phyloP scores from a whole-genome alignment of 2,329 filamentous ascomycete species.

The Amylocarpus encephaloides region DNA sequence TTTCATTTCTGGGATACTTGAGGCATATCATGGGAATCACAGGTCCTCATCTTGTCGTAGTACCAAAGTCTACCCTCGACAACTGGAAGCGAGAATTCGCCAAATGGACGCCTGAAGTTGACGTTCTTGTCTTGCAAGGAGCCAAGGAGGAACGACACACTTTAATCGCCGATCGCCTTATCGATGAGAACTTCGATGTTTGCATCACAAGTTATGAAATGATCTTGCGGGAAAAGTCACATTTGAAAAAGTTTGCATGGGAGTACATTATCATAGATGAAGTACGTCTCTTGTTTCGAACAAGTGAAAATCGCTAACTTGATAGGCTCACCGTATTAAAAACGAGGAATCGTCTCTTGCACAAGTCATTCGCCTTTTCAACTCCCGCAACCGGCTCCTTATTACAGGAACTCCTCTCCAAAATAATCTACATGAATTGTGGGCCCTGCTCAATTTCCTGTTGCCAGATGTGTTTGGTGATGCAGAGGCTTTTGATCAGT shows the following conservation, averaged over 20 bases:
- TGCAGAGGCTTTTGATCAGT: constrained; percentile 92
- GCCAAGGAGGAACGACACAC: constrained; percentile 87
- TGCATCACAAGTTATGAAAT: constrained; percentile 99
- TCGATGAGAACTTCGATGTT: constrained; percentile 93
- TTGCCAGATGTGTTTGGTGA: constrained; percentile 98
- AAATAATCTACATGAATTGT: constrained; percentile 96
- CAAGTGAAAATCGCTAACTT: constrained; percentile 9
- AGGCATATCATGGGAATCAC: constrained; percentile 84
- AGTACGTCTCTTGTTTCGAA: constrained; percentile 30
- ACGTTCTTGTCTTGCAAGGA: constrained; percentile 88
- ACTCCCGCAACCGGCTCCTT: constrained; percentile 86
- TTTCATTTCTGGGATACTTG: constrained; percentile 91
- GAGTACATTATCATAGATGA: constrained; percentile 99
- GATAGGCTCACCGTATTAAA: constrained; percentile 84
- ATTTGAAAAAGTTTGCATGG: constrained; percentile 97
- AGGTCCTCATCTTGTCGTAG: constrained; percentile 83
- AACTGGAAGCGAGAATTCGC: constrained; percentile 97
- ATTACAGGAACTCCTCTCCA: constrained; percentile 96
- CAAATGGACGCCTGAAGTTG: constrained; percentile 91
- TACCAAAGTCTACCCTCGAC: constrained; percentile 95
- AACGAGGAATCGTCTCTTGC: constrained; percentile 97
- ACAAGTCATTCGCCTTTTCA: constrained; percentile 93
- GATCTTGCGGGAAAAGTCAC: constrained; percentile 90
- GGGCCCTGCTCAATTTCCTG: constrained; percentile 94
- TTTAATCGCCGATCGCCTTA: constrained; percentile 84